These are phyloP conservation scores for Podaxis sp. DNA, from an alignment of 768 basidiomycete species.

Conservation along the genomic window DNA sequence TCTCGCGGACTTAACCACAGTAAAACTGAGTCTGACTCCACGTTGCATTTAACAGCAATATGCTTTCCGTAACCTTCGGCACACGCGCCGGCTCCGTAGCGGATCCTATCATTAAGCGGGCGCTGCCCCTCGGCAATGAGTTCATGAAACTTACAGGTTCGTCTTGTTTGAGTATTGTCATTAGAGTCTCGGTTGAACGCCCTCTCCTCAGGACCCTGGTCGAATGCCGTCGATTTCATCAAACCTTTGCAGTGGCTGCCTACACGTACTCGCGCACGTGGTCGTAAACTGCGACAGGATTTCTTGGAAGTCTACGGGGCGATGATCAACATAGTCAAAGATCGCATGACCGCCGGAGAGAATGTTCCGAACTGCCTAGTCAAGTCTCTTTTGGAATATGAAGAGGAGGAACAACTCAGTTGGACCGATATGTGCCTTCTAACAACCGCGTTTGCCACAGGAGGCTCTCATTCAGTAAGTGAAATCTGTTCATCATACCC, in stretches of 20 bases:
- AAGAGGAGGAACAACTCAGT: constrained; percentile 36
- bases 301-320: constrained; percentile 37
- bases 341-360: constrained; percentile 34
- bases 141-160: constrained; percentile 31
- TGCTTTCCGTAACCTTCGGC: constrained; percentile 42
- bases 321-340: constrained; percentile 36
- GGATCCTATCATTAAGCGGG: constrained; percentile 35
- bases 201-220: constrained; percentile 36
- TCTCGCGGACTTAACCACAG: no score
- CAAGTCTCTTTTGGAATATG: constrained; percentile 34
- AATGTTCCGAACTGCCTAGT: constrained; percentile 42
- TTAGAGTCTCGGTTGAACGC: no score
- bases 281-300: constrained; percentile 35
- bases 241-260: constrained; percentile 41
- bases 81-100: constrained; percentile 36
- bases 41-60: constrained; percentile 30
- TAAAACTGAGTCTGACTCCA: no score
- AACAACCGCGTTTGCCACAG: constrained; percentile 40
- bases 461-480: constrained; percentile 41
- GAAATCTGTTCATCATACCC: not conserved
- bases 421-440: constrained; percentile 39
- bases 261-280: constrained; percentile 34
- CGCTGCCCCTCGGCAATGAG: constrained; percentile 39
- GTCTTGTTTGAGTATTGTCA: no score
- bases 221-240: constrained; percentile 46